Conservation (phyloP, 495 filamentous ascomycete species). For the Letharia lupina region DNA sequence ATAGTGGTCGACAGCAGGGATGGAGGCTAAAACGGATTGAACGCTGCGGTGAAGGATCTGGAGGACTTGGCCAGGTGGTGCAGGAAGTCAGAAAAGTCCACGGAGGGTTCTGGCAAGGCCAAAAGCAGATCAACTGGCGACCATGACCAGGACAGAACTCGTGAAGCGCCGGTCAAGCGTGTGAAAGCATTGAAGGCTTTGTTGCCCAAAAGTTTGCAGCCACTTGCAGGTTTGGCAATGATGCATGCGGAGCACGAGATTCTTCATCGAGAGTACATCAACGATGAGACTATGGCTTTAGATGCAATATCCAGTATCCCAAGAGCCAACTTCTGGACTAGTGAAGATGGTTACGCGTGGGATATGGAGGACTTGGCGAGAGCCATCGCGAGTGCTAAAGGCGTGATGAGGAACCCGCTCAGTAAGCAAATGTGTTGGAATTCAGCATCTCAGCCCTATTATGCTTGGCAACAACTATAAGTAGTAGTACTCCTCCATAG, state of each 20-base stretch:
- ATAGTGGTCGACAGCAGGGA: neutral
- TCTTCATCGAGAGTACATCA: slow-evolving; percentile 27
- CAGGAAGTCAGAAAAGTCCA: neutral
- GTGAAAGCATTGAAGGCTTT: slow-evolving; percentile 12
- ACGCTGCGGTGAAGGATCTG: slow-evolving; percentile 6
- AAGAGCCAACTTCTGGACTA: slow-evolving; percentile 25
- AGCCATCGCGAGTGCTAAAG: slow-evolving; percentile 19
- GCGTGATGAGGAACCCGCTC: slow-evolving; percentile 32
- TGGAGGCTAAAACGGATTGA: neutral
- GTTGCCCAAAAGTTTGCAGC: slow-evolving; percentile 10
- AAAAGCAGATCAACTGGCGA: neutral
- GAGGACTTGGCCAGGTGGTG: slow-evolving; percentile 7
- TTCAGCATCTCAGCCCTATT: no score
- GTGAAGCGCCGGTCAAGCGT: slow-evolving; percentile 16
- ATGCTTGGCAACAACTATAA: no score
- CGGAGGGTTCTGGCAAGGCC: neutral
- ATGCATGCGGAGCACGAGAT: slow-evolving; percentile 26
- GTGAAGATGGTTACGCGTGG: slow-evolving; percentile 37
- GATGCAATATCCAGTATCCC: slow-evolving; percentile 25
- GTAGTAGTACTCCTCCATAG: no score
- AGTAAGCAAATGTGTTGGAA: slow-evolving; percentile 22
- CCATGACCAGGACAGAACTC: slow-evolving; percentile 2
- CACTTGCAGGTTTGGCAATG: slow-evolving; percentile 18
- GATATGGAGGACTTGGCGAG: slow-evolving; percentile 35
- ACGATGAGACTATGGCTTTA: slow-evolving; percentile 26